phyloP scores from a whole-genome alignment of 768 basidiomycete species.

The Suillus subaureus region DNA sequence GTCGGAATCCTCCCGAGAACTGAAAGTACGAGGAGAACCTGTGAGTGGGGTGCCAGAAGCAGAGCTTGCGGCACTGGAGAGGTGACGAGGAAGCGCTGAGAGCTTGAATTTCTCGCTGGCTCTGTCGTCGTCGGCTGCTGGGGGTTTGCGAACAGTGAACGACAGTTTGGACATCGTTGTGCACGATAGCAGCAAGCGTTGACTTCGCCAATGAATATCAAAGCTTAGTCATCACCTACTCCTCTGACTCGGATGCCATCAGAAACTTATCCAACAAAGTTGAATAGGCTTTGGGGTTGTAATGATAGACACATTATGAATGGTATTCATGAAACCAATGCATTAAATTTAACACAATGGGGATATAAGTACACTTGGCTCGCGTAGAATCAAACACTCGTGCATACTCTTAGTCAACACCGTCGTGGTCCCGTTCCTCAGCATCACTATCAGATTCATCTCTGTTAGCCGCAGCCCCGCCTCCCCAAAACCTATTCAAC shows the following conservation, averaged over 20 bases:
- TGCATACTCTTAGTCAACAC: slow-evolving; percentile 1
- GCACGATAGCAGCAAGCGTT: not conserved
- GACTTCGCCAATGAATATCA: no score
- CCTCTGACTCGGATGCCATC: not conserved
- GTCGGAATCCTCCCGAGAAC: slow-evolving; percentile 30
- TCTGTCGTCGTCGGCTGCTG: slow-evolving; percentile 63
- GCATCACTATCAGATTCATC: slow-evolving; percentile 9
- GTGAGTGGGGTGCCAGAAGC: slow-evolving; percentile 59
- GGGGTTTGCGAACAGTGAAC: slow-evolving; percentile 83
- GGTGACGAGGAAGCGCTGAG: slow-evolving; percentile 62
- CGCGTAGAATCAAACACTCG: not conserved
- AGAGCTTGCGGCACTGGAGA: slow-evolving; percentile 41
- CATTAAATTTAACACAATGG: not conserved
- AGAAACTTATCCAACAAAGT: no score
- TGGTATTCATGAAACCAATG: not conserved
- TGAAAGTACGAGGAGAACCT: slow-evolving; percentile 45
- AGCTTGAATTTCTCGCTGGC: slow-evolving; percentile 61
- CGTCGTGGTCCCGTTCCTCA: slow-evolving; percentile 5
- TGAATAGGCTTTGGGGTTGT: not conserved
- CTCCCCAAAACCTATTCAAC: slow-evolving; percentile 60
- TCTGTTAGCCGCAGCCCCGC: slow-evolving; percentile 26
- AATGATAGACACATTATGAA: not conserved
- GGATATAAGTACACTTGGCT: not conserved
- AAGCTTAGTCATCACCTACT: slow-evolving; percentile 3
- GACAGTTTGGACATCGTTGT: slow-evolving; percentile 55